Conservation (phyloP, 2,329 filamentous ascomycete species). For the Diatrype stigma region DNA sequence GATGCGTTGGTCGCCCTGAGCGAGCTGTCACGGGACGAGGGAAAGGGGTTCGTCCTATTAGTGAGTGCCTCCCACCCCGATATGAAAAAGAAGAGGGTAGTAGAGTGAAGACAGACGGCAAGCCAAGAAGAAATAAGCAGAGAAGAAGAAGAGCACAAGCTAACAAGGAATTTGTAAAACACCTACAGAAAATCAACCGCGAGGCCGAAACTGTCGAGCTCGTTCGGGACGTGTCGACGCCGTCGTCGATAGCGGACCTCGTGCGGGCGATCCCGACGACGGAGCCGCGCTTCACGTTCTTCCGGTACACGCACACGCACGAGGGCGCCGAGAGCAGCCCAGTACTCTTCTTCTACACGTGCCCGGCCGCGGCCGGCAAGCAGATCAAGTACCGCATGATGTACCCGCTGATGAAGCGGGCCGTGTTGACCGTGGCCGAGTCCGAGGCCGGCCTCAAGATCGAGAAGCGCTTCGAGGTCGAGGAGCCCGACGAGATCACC, state of each 20-base stretch:
- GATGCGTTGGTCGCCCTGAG: slow-evolving; percentile 62
- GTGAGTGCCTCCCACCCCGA: too few relatives aligned
- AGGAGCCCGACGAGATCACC: slow-evolving; percentile 66
- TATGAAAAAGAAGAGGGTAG: too few relatives aligned
- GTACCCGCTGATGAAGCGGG: slow-evolving; percentile 68
- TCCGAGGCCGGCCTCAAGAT: slow-evolving; percentile 60
- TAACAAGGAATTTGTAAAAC: not conserved
- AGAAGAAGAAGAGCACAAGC: not conserved
- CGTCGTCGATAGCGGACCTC: slow-evolving; percentile 55
- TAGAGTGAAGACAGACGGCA: not conserved
- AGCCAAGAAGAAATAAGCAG: not conserved
- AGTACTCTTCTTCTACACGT: slow-evolving; percentile 79
- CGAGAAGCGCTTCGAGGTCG: slow-evolving; percentile 67
- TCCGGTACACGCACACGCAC: slow-evolving; percentile 59
- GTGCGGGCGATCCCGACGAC: slow-evolving; percentile 55
- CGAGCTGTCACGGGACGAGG: slow-evolving; percentile 49
- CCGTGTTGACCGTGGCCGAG: slow-evolving; percentile 63
- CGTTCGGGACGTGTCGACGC: slow-evolving; percentile 46
- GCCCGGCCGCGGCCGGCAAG: slow-evolving; percentile 62
- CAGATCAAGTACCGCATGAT: slow-evolving; percentile 81
- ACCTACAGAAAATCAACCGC: slow-evolving; percentile 64
- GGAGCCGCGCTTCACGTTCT: slow-evolving; percentile 77
- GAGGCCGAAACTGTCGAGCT: slow-evolving; percentile 66
- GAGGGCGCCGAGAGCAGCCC: slow-evolving; percentile 50
- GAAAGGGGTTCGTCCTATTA: slow-evolving; percentile 58